Conservation (phyloP, 441 rosid species). For the Pelargonium citronellum region DNA sequence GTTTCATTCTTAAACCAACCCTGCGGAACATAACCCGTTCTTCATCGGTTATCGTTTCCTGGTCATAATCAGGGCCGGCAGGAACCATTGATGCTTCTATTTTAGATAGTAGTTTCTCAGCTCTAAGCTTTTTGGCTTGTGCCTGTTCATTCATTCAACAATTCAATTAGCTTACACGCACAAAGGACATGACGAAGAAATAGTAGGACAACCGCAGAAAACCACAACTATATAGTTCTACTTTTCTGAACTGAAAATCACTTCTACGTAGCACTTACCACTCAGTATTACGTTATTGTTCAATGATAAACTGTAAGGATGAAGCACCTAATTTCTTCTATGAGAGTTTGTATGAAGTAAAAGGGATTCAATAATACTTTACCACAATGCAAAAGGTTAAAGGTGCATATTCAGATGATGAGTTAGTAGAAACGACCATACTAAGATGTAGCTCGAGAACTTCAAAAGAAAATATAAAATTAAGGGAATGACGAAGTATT, state of each 20-base stretch:
- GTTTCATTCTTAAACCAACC: constrained; percentile 88
- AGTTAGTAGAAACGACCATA: neutral
- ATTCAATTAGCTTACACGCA: constrained; percentile 15
- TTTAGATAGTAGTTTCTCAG: constrained; percentile 75
- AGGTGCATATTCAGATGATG: neutral
- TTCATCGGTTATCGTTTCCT: constrained; percentile 90
- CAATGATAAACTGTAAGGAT: neutral
- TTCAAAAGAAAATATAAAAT: neutral
- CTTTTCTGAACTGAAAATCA: neutral
- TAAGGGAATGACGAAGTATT: neutral
- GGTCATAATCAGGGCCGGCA: constrained; percentile 91
- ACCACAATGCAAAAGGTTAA: neutral
- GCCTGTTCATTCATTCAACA: constrained; percentile 49
- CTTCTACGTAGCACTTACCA: neutral
- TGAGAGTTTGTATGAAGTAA: neutral
- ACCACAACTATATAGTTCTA: neutral
- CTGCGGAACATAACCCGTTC: constrained; percentile 78
- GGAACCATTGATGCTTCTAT: constrained; percentile 93
- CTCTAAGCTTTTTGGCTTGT: constrained; percentile 79
- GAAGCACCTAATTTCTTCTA: neutral
- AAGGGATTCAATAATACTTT: neutral
- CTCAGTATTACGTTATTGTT: neutral
- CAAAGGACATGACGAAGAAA: constrained; percentile 5
- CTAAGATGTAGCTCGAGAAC: neutral
- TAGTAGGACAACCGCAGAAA: neutral